phyloP scores from a whole-genome alignment of 306 rosid genomes.

The Acacia crassicarpa region DNA sequence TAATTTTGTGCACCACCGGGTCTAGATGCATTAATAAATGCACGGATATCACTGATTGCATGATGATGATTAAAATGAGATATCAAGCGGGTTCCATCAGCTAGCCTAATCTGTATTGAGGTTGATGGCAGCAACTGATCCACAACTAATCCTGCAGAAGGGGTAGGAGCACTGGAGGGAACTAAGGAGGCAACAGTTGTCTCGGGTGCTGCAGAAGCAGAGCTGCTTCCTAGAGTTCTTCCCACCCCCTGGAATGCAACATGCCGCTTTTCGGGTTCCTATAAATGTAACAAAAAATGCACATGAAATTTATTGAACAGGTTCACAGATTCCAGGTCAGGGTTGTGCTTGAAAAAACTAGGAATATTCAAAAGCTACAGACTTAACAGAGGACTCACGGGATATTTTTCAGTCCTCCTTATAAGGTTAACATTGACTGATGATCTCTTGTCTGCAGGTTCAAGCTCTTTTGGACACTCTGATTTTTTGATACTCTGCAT shows the following conservation, averaged over 20 bases:
- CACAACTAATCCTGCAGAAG: slow-evolving; percentile 54
- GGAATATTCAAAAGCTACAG: slow-evolving; percentile 5
- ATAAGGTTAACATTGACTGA: slow-evolving; percentile 85
- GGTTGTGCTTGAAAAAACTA: background rate
- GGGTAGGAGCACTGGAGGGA: slow-evolving; percentile 40
- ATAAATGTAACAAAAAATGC: slow-evolving; percentile 24
- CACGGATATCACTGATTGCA: slow-evolving; percentile 60
- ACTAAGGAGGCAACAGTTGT: slow-evolving; percentile 37
- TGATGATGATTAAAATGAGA: slow-evolving; percentile 72
- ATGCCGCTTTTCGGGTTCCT: slow-evolving; percentile 76
- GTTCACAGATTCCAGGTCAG: background rate
- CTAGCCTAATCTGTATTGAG: slow-evolving; percentile 85
- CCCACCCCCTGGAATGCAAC: slow-evolving; percentile 88
- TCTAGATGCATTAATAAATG: slow-evolving; percentile 74
- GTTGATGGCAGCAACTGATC: slow-evolving; percentile 80
- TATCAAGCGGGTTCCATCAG: slow-evolving; percentile 85
- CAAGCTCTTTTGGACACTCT: slow-evolving; percentile 94
- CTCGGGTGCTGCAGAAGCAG: slow-evolving; percentile 55
- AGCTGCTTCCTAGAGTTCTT: slow-evolving; percentile 90
- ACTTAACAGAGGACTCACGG: slow-evolving; percentile 58
- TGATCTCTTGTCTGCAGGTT: slow-evolving; percentile 78
- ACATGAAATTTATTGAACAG: background rate
- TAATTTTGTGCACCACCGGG: slow-evolving; percentile 63
- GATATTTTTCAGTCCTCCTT: slow-evolving; percentile 77
- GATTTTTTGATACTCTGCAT: slow-evolving; percentile 88